Base-by-base conservation (phyloP, 140 eudicot species). In the Ambrosia hybrid region DNA sequence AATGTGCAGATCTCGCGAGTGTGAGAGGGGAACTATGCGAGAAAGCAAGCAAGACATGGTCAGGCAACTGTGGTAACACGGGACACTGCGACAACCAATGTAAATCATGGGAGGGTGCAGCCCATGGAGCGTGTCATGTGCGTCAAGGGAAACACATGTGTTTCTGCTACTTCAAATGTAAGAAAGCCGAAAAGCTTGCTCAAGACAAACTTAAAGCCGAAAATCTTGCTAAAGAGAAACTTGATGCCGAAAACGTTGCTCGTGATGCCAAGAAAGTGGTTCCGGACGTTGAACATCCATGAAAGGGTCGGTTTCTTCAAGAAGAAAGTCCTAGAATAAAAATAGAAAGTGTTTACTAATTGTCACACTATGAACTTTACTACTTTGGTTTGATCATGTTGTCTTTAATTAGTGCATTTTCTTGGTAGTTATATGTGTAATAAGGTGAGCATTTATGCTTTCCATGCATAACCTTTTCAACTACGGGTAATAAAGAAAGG, bases 251-350 rank as follows among this genome's bases (percentile, higher is more conserved):
- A 11, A 78, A 78, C 30, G 64, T 57, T 14, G 64, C 38, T 7
- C 48, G 14, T 2, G 36, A 79, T 30, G 79, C 51, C 65, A 60
- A 73, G 67, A 73, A 73, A 58, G 83, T 60, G 4, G 60, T 66
- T 2, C 67, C 79, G 1, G 14, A 73, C 59, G 79, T 67, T 9
- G 71, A 73, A 60, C 79, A 73, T 15, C 79, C 79, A 8, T 73
- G 79, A 73, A 72, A 51, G 52, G 26, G 75, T n/a, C n/a, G n/a
- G n/a, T n/a, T n/a, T n/a, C n/a, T n/a, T n/a, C n/a, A 21, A 57
- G 49, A 56, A 48, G 33, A 49, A 79, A 58, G 74, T 37, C 9
- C 36, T 45, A 15, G 33, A 65, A 43, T 65, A 4, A 0, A 33
- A 66, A 67, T 43, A 43, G 48, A 43, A 43, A 43, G 48, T 43